Evolutionary conservation across 163 green algal genomes (phyloP), one percentile per base, ranked within the genome.

Genomic region (Coccomyxa subellipsoidea): DNA sequence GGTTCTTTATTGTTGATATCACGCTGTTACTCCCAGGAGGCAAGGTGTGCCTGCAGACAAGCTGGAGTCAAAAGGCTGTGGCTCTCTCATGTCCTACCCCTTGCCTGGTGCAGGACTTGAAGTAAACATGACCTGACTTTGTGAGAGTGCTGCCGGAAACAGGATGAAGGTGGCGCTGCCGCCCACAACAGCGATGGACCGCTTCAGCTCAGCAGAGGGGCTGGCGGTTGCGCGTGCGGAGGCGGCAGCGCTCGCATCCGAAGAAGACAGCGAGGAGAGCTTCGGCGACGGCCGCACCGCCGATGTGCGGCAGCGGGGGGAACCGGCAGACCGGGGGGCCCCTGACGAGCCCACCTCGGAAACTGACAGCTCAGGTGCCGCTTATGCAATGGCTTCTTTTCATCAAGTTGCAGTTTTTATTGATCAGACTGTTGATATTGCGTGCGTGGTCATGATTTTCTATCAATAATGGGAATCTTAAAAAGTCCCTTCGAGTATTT

Each of bases 101-200:
- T n/a, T n/a, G n/a, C n/a, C n/a, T n/a, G n/a, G n/a, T n/a, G n/a
- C n/a, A n/a, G n/a, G n/a, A n/a, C n/a, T n/a, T n/a, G n/a, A n/a
- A n/a, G n/a, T n/a, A n/a, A n/a, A n/a, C n/a, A n/a, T n/a, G n/a
- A n/a, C n/a, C n/a, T n/a, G n/a, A n/a, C n/a, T n/a, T 77, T 71
- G 47, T 54, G 66, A 25, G 36, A 66, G 23, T 53, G 32, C 59
- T 66, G 35, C n/a, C 69, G 21, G 38, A 47, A 15, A 69, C 78
- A 86, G 82, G 78, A 86, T 86, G 82, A 76, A 70, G 53, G 82
- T 86, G 37, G 47, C 70, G 29, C 53, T 86, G 37, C 78, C 78
- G n/a, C n/a, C 71, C 18, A 36, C 78, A 36, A 18, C 73, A 70
- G 71, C 34, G 4, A 37, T 86, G 53, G 78, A 79, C 69, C 70